Evolutionary conservation across 768 basidiomycete genomes (phyloP).

Genomic region (Termitomyces sp.): DNA sequence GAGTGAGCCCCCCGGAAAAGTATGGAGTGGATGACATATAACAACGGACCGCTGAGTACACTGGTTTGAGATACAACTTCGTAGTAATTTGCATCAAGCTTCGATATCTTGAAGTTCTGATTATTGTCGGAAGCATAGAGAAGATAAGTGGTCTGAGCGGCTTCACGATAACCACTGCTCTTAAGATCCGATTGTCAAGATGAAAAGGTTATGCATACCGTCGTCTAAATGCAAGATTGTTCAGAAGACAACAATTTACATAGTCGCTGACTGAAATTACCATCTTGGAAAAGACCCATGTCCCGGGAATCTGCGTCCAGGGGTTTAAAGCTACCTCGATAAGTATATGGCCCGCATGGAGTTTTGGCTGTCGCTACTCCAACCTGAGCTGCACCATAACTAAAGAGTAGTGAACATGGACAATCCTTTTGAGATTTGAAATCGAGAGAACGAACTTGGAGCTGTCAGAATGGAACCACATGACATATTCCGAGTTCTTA

Average conservation of each 20-base stretch:
- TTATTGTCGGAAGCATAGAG: conserved; percentile 68
- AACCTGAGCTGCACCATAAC: conserved; percentile 62
- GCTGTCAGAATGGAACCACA: conserved; percentile 70
- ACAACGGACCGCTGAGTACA: conserved; percentile 36
- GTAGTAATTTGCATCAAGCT: conserved; percentile 55
- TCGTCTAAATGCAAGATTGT: conserved; percentile 28
- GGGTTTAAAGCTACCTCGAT: conserved; percentile 51
- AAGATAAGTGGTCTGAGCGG: conserved; percentile 49
- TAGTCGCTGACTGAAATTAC: neutral
- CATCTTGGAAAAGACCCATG: conserved; percentile 54
- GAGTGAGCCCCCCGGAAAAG: neutral
- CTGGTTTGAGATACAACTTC: conserved; percentile 47
- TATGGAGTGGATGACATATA: neutral
- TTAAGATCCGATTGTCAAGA: neutral
- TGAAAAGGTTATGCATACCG: conserved; percentile 19
- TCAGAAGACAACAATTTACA: neutral
- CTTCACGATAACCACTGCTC: conserved; percentile 18
- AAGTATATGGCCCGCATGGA: conserved; percentile 61
- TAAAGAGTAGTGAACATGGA: conserved; percentile 16
- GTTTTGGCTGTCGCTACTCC: conserved; percentile 57
- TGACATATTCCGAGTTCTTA: conserved; percentile 60
- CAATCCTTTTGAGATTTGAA: neutral
- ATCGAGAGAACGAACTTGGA: conserved; percentile 39
- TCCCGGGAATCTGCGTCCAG: conserved; percentile 59
- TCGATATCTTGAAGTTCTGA: conserved; percentile 65